phyloP scores from a whole-genome alignment of 2,329 filamentous ascomycete species.

The Pseudogymnoascus sp. region DNA sequence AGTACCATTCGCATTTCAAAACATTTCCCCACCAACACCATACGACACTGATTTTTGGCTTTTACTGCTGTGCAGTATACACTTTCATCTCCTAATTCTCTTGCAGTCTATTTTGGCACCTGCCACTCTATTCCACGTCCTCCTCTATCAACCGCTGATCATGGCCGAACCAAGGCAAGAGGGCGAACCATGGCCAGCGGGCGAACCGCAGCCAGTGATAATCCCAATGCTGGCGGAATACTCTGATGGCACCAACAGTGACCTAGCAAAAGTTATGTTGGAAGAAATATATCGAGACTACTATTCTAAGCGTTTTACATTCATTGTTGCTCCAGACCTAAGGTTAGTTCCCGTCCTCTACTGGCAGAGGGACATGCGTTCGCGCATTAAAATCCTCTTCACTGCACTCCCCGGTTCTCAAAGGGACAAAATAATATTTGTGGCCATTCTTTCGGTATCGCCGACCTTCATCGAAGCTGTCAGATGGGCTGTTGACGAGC shows the following conservation, averaged over 20 bases:
- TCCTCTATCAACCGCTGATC: neutral
- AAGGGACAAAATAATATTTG: neutral
- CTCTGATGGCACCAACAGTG: neutral
- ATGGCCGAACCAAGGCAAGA: neutral
- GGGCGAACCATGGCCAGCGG: no score
- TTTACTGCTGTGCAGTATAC: neutral
- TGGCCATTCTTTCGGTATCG: neutral
- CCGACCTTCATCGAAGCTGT: neutral
- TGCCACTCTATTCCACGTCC: neutral
- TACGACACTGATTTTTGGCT: neutral
- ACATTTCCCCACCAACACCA: neutral
- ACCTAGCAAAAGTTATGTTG: neutral
- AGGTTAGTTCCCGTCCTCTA: neutral
- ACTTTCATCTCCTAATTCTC: neutral
- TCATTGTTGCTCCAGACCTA: neutral
- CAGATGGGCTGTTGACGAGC: neutral
- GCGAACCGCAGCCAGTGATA: neutral
- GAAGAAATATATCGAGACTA: conserved; percentile 1
- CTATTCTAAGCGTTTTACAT: neutral
- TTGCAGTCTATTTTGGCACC: neutral
- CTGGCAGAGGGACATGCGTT: neutral
- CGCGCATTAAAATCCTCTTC: neutral
- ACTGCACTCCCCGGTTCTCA: neutral
- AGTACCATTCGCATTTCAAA: neutral
- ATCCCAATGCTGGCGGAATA: neutral